Evolutionary conservation across 1,139 yeast genomes (phyloP), one percentile per base, ranked within the genome.

Genomic region (Debaryomyces sp.): DNA sequence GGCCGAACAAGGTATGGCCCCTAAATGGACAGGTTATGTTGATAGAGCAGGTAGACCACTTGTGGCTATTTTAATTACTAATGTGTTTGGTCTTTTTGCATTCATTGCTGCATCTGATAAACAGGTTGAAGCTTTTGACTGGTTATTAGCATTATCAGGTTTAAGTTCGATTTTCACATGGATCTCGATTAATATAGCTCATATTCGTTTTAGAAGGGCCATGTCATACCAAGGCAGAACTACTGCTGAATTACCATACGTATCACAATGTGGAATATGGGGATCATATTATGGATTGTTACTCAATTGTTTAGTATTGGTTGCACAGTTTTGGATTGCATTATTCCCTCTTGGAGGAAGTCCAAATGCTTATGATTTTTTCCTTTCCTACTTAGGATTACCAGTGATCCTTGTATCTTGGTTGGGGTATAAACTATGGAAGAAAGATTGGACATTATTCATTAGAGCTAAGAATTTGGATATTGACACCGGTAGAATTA

Each of bases 221-320:
- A 58, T 72, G 45, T 38, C 30, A 21, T 56, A 51, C 2, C 71
- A 70, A 50, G 68, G 69, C 2, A 64, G 76, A 55, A 43, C 33
- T 77, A 87, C 72, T 8, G 78, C 75, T 52, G 87, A 82, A 58
- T 62, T 83, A 45, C 71, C 84, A 1, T 83, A 80, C 60, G 69
- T 63, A 5, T 73, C 87, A 2, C 86, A 81, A 61, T 68, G 78
- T 10, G 87, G 87, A 43, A 60, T 77, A n/a, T 63, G 43, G 43
- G 87, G 87, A 17, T 80, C 87, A 1, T 66, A 68, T 53, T 76
- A 71, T 60, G 85, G 85, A 17, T 66, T 76, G 1, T 53, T 72
- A 18, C 64, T 82, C 54, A 73, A 77, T 55, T 45, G 75, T 18
- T 62, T 84, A 50, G 83, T 85, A 46, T 67, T 82, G 35, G 67